phyloP scores from a whole-genome alignment of 1,139 yeast genomes.

The Diutina sp. region DNA sequence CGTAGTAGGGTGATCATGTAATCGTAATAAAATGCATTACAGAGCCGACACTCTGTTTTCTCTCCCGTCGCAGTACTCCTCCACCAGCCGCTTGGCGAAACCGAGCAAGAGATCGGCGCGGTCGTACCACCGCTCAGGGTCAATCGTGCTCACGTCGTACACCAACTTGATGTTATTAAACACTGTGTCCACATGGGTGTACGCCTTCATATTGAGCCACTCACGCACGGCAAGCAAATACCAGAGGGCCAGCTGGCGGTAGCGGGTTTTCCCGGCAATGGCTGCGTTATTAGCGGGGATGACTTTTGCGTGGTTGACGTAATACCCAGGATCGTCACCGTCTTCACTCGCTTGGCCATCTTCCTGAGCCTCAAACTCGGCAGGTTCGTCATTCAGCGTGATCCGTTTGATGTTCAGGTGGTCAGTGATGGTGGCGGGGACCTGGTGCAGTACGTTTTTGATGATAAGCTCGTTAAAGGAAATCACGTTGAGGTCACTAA shows the following conservation, averaged over 20 bases:
- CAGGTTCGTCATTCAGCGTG: background rate
- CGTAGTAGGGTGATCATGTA: background rate
- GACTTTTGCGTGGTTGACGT: constrained; percentile 27
- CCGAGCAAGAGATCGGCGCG: background rate
- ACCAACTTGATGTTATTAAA: constrained; percentile 1
- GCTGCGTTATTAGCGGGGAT: constrained; percentile 20
- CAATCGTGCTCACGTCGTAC: background rate
- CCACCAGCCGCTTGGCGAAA: background rate
- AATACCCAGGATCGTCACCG: constrained; percentile 18
- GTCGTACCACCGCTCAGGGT: background rate
- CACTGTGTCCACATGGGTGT: constrained; percentile 10
- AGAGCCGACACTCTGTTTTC: background rate
- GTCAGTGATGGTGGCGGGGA: constrained; percentile 6
- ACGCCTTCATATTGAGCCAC: constrained; percentile 34
- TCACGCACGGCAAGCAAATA: constrained; percentile 62
- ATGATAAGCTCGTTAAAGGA: constrained; percentile 4
- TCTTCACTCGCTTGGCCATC: constrained; percentile 2
- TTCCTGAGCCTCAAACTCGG: constrained; percentile 1
- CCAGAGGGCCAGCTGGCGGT: constrained; percentile 73
- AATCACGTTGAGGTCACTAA: constrained; percentile 7
- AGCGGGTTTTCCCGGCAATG: constrained; percentile 41
- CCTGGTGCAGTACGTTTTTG: constrained; percentile 7
- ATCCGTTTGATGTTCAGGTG: background rate
- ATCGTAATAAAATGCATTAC: background rate
- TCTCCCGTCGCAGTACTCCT: background rate